Conservation (phyloP, 345 rosid genomes). For the Murraya paniculata region DNA sequence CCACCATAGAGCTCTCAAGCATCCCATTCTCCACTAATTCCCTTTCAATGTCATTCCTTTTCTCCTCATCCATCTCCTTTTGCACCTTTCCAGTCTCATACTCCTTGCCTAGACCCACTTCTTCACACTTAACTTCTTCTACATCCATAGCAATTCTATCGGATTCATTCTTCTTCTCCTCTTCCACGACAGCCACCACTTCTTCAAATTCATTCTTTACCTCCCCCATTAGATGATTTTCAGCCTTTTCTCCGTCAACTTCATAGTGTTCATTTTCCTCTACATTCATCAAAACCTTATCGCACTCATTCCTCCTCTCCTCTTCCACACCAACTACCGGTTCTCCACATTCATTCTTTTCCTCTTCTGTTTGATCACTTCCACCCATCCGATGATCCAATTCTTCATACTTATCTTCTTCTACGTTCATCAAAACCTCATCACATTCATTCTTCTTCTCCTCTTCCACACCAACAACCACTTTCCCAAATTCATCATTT, state of each 20-base stretch:
- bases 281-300: background rate
- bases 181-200: background rate
- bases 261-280: background rate
- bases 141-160: background rate
- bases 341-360: background rate
- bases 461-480: background rate
- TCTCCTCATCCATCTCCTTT: slow-evolving; percentile 10
- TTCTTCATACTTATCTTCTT: background rate
- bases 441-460: background rate
- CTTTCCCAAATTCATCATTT: background rate
- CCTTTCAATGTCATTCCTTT: background rate
- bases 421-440: slow-evolving; percentile 4
- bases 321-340: slow-evolving; percentile 3
- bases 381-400: background rate
- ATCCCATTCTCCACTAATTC: background rate
- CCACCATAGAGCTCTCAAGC: background rate
- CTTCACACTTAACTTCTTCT: background rate
- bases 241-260: background rate
- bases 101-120: slow-evolving; percentile 1
- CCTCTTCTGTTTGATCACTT: background rate
- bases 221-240: background rate
- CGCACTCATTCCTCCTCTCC: background rate
- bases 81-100: background rate
- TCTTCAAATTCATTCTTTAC: background rate
- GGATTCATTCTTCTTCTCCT: background rate